Conservation (phyloP, 257 asterid species). For the Solanum acaule region DNA sequence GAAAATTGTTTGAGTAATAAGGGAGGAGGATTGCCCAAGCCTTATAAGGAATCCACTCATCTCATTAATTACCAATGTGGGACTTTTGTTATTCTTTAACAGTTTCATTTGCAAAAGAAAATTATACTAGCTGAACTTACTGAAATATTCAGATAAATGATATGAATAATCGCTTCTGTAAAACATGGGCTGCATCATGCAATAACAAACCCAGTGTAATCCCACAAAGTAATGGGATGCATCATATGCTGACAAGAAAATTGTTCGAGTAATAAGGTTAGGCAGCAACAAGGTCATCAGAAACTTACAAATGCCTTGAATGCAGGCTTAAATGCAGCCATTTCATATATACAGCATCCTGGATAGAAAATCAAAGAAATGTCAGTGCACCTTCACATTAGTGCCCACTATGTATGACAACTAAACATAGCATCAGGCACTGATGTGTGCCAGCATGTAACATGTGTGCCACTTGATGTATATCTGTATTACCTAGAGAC, state of each 20-base stretch:
- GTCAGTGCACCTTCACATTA: slow-evolving; percentile 7
- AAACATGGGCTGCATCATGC: not conserved
- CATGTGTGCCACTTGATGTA: not conserved
- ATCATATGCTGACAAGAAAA: not conserved
- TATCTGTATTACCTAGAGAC: slow-evolving; percentile 66
- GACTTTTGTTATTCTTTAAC: too few relatives aligned
- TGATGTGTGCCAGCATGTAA: not conserved
- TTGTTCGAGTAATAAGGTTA: not conserved
- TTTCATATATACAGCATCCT: slow-evolving; percentile 95
- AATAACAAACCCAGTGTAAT: not conserved
- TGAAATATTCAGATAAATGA: not conserved
- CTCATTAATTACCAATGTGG: too few relatives aligned
- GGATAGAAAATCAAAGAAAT: slow-evolving; percentile 13
- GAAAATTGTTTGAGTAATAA: not conserved
- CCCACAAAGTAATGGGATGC: not conserved
- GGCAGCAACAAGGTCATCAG: not conserved
- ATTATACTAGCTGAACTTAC: not conserved
- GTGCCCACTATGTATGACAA: not conserved
- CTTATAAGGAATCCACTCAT: too few relatives aligned
- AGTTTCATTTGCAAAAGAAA: not conserved
- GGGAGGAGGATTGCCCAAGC: too few relatives aligned
- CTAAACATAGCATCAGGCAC: not conserved
- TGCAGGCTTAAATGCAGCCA: slow-evolving; percentile 86
- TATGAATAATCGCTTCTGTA: not conserved
- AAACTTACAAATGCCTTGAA: slow-evolving; percentile 95